Base-by-base conservation (phyloP, 1,139 yeast species). In the Nadsonia commutata region DNA sequence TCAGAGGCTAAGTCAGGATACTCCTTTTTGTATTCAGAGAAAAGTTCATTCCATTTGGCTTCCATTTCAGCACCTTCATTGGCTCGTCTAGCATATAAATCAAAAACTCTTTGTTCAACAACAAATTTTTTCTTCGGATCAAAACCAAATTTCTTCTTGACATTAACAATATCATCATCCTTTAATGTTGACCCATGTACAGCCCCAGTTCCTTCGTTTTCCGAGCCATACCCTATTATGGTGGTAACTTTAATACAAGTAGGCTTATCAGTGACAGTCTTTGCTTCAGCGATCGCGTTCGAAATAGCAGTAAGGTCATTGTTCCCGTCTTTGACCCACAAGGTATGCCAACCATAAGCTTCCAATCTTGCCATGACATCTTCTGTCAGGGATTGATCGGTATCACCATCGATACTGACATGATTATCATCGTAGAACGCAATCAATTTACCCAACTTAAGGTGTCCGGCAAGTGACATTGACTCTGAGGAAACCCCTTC, bases 101-200 rank as follows among this genome's bases (percentile, higher is more conserved):
- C 82, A 58, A 76, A 72, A 50, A 84, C 94, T 57, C 80, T 88
- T 51, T 73, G 68, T 51, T 93, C 84, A 52, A 84, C 83, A 51
- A 60, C 71, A 58, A 84, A 84, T 47, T 72, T 59, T 64, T 80
- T 72, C 42, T 72, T 76, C 51, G 94, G 85, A 72, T 82, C 72
- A 71, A 83, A 81, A 48, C 94, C 94, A 56, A 74, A 77, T 59
- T 74, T 73, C 56, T 67, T 61, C 72, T 81, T 84, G 65, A 84
- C 72, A 67, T 81, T 93, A 60, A 72, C 75, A 58, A 82, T 71
- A 62, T 85, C 95, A 58, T 82, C 95, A 41, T 83, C 68, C 70
- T 81, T 80, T 67, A 84, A 76, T 60, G 95, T 93, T 52, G 94
- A 49, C 31, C 45, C 48, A 36, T 50, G 51, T 7, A 64, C 65